These are phyloP conservation scores for Musa itinerans DNA, from an alignment of 176 grass and related monocot species.

Conservation along the genomic window DNA sequence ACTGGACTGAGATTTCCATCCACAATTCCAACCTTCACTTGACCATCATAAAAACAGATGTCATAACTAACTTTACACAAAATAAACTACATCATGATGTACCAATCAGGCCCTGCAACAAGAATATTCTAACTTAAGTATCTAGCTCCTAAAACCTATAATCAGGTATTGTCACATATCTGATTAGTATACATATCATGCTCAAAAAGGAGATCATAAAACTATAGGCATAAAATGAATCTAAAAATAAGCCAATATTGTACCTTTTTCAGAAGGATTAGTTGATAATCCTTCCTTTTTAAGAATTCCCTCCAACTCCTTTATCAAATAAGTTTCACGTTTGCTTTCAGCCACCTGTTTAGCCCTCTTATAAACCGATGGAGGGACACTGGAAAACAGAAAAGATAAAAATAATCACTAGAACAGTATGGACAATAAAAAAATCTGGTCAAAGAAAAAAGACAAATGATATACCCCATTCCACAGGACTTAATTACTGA, in stretches of 20 bases:
- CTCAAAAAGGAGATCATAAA: neutral
- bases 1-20: no score
- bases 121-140: no score
- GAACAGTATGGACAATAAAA: constrained; percentile 10
- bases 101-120: no score
- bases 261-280: constrained; percentile 96
- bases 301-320: constrained; percentile 81
- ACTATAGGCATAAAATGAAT: constrained; percentile 8
- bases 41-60: no score
- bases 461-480: constrained; percentile 39
- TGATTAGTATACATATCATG: neutral
- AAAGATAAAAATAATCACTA: constrained; percentile 18
- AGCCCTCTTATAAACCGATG: constrained; percentile 69
- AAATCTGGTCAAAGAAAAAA: neutral
- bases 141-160: neutral
- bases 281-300: constrained; percentile 84
- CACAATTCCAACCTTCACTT: no score
- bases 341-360: constrained; percentile 87
- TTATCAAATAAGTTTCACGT: constrained; percentile 61
- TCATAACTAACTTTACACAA: no score
- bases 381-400: constrained; percentile 51
- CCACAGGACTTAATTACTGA: constrained; percentile 98
- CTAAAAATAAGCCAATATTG: constrained; percentile 6
- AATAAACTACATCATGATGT: no score
- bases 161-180: neutral